A percentile compares a stretch with the other conserved stretches of the same genome.
phyloP scores from a whole-genome alignment of 192 early-diverging fungal species.

The Piromyces sp. region DNA sequence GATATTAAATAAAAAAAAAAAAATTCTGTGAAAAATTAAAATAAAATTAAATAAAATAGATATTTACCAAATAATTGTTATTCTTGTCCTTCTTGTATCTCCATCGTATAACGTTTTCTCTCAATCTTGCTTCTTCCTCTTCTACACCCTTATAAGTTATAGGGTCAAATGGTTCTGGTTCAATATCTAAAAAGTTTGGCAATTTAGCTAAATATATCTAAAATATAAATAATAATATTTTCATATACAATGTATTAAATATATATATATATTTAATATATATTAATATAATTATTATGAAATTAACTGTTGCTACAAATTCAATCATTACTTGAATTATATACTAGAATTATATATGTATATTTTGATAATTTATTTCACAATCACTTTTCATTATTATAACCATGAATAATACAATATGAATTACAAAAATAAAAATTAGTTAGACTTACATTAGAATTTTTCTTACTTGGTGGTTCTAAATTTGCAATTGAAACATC shows the following conservation, averaged over 20 bases:
- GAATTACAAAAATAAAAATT: no score
- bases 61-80: conserved; percentile 9
- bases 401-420: no score
- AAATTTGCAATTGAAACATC: not conserved
- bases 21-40: no score
- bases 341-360: no score
- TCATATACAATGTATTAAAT: no score
- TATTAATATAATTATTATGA: no score
- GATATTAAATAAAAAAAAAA: no score
- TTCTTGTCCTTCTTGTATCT: conserved; percentile 20
- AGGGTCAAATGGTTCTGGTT: conserved; percentile 43
- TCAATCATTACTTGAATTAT: no score
- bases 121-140: conserved; percentile 21
- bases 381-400: no score
- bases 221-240: not conserved
- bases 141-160: conserved; percentile 17
- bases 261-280: no score
- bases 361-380: no score
- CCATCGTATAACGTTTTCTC: conserved; percentile 64
- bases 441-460: not conserved
- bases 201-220: conserved; percentile 6
- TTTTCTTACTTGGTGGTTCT: not conserved
- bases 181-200: conserved; percentile 49
- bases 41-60: not conserved
- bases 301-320: no score